Evolutionary conservation across 2,329 filamentous ascomycete genomes (phyloP), one percentile per base, ranked within the genome.

Genomic region (Ophiostoma ips): DNA sequence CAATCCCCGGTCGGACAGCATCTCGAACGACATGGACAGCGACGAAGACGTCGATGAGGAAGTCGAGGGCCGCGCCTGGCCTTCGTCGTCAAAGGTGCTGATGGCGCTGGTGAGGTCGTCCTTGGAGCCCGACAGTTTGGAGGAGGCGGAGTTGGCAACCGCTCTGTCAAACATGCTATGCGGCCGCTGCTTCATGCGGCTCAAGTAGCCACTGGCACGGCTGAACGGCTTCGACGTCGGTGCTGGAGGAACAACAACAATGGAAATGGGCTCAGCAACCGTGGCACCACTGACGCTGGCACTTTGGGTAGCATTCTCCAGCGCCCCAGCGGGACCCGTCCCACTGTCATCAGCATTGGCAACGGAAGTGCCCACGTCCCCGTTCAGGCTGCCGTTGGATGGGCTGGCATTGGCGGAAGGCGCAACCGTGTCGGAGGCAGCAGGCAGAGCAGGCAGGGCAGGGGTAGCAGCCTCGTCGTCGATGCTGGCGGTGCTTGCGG

Each of bases 161-260:
- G 64, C 63, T 54, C 67, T 71, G 38, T 64, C 61, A 36, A 70
- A 64, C 34, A 70, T 64, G 52, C 62, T 63, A 36, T 66, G 66
- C 41, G 71, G 68, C 28, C 65, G 65, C 50, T 70, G 66, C 58
- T 73, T 75, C 53, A 76, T 71, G 59, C 67, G 76, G 52, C 67
- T 70, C 48, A 79, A 63, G 58, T 75, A 77, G 37, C 63, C 63
- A 53, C 65, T 69, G 46, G 73, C 68, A 46, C 70, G 68, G 47
- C 63, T 66, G 46, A 71, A 61, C 2, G 66, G 61, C 37, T 64
- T 67, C 28, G 66, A 62, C 19, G 60, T 59, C 53, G 64, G 36
- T 21, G 50, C 21, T 3, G 37, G 48, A 16, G 54, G 30, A 11
- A 49, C 34, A 12, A 48, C 18, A 19, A 44, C 19, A n/a, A 30